Percentiles rank a stretch among this genome's conserved stretches.
Conservation (phyloP, 139 green algal genomes). For the Zygnema cylindricum region DNA sequence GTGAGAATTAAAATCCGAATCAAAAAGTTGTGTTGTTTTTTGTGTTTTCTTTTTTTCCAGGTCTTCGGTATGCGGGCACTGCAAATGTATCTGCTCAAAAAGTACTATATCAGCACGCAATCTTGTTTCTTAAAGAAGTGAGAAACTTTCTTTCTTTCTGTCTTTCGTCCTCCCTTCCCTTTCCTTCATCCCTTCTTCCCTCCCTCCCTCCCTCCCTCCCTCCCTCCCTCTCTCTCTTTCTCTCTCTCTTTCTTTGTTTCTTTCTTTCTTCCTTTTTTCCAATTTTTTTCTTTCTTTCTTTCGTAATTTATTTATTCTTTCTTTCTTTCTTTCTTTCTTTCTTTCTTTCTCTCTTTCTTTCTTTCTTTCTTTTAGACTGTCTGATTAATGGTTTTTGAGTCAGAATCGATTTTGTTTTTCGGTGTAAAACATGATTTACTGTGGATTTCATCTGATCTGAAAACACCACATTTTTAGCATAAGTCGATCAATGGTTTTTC, state of each 20-base stretch:
- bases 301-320: no score
- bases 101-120: no score
- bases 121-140: no score
- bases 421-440: background rate
- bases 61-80: no score
- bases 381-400: background rate
- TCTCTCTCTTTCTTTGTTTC: background rate
- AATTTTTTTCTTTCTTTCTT: no score
- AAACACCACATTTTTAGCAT: background rate
- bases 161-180: constrained; percentile 79
- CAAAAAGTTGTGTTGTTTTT: no score
- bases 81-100: no score
- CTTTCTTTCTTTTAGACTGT: constrained; percentile 7
- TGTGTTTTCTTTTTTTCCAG: no score
- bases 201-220: background rate
- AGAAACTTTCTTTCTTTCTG: no score
- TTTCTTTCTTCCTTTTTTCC: no score
- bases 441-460: background rate
- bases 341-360: background rate
- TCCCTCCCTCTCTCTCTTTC: background rate
- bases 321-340: no score
- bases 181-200: constrained; percentile 77
- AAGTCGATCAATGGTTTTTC: background rate
- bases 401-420: background rate
- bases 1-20: no score